Percentiles rank a stretch among this genome's conserved stretches.
Conservation (phyloP, 306 rosid species). For the Hippophae rhamnoides region DNA sequence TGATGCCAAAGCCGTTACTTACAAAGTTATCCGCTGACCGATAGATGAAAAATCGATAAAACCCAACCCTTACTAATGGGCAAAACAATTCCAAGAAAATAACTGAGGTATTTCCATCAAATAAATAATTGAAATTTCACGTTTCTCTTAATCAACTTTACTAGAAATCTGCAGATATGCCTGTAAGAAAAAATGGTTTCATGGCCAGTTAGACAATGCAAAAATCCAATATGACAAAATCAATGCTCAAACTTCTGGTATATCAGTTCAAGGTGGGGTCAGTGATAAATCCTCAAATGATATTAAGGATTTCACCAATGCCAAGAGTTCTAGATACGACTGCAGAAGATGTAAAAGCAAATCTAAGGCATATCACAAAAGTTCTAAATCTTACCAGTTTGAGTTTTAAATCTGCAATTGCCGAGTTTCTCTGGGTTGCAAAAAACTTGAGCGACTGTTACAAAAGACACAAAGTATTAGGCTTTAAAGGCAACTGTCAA, state of each 20-base stretch:
- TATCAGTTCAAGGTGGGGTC: slow-evolving; percentile 12
- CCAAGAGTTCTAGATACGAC: slow-evolving; percentile 3
- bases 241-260: neutral
- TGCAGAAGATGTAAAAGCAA: slow-evolving; percentile 14
- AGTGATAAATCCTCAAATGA: neutral
- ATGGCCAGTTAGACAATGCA: too few relatives aligned
- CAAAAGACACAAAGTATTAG: slow-evolving; percentile 1
- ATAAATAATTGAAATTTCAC: too few relatives aligned
- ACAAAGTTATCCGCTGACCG: too few relatives aligned
- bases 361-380: slow-evolving; percentile 1
- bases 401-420: slow-evolving; percentile 44
- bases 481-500: too few relatives aligned
- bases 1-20: too few relatives aligned
- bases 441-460: slow-evolving; percentile 74
- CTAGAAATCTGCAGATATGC: too few relatives aligned
- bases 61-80: too few relatives aligned
- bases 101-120: too few relatives aligned
- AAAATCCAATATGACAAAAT: neutral
- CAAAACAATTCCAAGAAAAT: too few relatives aligned
- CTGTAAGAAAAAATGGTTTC: too few relatives aligned
- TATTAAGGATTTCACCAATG: neutral
- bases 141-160: too few relatives aligned
- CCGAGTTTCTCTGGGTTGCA: slow-evolving; percentile 40
- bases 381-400: slow-evolving; percentile 45
- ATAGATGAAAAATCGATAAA: too few relatives aligned